Evolutionary conservation across 192 early-diverging fungal species (phyloP), one percentile per base, ranked within the genome.

Genomic region (Cladochytrium replicatum): DNA sequence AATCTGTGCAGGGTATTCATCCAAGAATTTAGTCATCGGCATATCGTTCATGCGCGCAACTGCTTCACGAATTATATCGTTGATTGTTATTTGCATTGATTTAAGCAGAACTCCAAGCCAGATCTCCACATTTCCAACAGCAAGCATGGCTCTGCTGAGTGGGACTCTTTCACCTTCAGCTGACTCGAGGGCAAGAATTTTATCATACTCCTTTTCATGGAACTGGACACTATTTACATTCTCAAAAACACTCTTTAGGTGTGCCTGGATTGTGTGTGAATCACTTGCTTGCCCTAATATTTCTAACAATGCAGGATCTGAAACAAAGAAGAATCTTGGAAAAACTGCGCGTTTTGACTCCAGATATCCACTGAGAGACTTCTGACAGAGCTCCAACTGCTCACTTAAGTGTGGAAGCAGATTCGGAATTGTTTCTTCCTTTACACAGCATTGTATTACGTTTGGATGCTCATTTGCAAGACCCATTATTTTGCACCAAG

Each of bases 171-270:
- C 78, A 8, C 78, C 78, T 66, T 80, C 78, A 8, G 76, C 54
- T 2, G 68, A 72, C 40, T 77, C 74, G 4, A 80, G 34, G 7
- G 66, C 78, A 32, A 79, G 43, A 53, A 80, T 80, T 52, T 79
- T 80, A 62, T 80, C 75, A 46, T 80, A 80, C 41, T 80, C 78
- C 50, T 80, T 80, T 19, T 80, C 78, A 54, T 80, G 78, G 65
- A 80, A 80, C 48, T 70, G 65, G 4, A 70, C 78, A 13, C 49
- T 63, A 32, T 71, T 60, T 3, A 77, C 57, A 53, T 79, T 80
- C 44, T 80, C 78, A 43, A 77, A 77, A 2, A 80, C 78, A 51
- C 63, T 71, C 28, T 74, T 74, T 37, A 80, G 51, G 39, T 80
- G 78, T 2, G 71, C 68, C 43, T 80, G 78, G 31, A 80, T 80